phyloP scores from a whole-genome alignment of 176 grass and related monocot species.

The Tillandsia leiboldiana region DNA sequence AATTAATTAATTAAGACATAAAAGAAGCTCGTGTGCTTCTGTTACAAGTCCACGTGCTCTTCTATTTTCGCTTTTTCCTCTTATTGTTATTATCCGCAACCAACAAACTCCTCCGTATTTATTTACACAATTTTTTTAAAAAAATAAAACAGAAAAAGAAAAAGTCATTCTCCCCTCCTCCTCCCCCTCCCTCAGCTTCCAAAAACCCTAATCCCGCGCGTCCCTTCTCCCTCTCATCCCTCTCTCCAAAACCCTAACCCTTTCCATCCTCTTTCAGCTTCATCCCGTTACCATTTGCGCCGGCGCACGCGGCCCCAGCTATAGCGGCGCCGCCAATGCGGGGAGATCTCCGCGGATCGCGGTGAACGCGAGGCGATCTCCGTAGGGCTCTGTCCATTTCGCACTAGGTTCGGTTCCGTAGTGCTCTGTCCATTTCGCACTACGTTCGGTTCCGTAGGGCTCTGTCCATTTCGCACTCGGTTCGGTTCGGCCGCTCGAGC shows the following conservation, averaged over 20 bases:
- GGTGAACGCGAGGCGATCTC: not conserved
- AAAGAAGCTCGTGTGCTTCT: too few relatives aligned
- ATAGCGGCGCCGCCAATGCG: not conserved
- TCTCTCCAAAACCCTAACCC: not conserved
- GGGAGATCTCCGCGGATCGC: not conserved
- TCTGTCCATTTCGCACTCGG: not conserved
- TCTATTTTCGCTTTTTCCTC: too few relatives aligned
- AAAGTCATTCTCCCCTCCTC: not conserved
- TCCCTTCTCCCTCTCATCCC: not conserved
- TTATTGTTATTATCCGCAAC: too few relatives aligned
- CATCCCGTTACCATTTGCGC: not conserved
- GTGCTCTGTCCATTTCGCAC: not conserved
- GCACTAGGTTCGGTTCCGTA: not conserved
- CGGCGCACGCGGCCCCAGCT: not conserved
- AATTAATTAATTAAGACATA: too few relatives aligned
- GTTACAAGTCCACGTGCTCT: too few relatives aligned
- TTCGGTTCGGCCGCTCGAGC: slow-evolving; percentile 2
- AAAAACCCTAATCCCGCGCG: slow-evolving; percentile 13
- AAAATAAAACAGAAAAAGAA: not conserved
- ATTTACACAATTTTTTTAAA: too few relatives aligned
- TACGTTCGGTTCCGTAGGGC: not conserved
- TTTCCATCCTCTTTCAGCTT: not conserved
- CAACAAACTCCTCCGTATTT: not conserved
- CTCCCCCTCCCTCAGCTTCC: slow-evolving; percentile 1
- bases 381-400: not conserved